phyloP scores from a whole-genome alignment of 129 eudicot genomes.

The Ambrosia trifida region DNA sequence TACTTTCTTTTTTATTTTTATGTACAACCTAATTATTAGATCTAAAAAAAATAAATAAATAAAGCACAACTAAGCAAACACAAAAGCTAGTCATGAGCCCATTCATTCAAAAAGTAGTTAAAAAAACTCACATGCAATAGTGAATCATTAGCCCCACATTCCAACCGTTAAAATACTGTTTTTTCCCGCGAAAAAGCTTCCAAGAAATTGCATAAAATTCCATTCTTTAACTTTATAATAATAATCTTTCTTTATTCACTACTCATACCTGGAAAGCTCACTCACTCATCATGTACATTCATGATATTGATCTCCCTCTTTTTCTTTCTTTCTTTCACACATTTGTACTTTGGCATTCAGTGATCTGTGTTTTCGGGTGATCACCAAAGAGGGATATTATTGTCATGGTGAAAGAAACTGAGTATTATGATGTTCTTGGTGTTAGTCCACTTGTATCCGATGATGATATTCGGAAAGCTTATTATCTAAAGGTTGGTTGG shows the following conservation, averaged over 20 bases:
- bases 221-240: slow-evolving; percentile 28
- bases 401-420: slow-evolving; percentile 87
- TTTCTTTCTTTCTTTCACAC: slow-evolving; percentile 17
- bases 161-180: slow-evolving; percentile 69
- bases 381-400: background rate
- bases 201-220: slow-evolving; percentile 21
- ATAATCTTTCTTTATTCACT: slow-evolving; percentile 34
- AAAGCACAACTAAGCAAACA: no score
- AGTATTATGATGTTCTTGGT: slow-evolving; percentile 85
- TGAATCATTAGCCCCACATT: slow-evolving; percentile 53
- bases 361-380: background rate
- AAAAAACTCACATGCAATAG: background rate
- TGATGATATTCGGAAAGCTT: slow-evolving; percentile 90
- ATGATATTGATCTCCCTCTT: background rate
- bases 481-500: slow-evolving; percentile 70
- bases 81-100: slow-evolving; percentile 26
- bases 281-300: slow-evolving; percentile 2
- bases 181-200: slow-evolving; percentile 73
- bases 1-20: no score
- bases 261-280: slow-evolving; percentile 60
- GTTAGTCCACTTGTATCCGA: slow-evolving; percentile 74
- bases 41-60: no score
- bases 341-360: slow-evolving; percentile 15
- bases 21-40: no score
- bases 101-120: slow-evolving; percentile 34